Evolutionary conservation across 306 rosid genomes (phyloP).

Genomic region (Alnus rubra): DNA sequence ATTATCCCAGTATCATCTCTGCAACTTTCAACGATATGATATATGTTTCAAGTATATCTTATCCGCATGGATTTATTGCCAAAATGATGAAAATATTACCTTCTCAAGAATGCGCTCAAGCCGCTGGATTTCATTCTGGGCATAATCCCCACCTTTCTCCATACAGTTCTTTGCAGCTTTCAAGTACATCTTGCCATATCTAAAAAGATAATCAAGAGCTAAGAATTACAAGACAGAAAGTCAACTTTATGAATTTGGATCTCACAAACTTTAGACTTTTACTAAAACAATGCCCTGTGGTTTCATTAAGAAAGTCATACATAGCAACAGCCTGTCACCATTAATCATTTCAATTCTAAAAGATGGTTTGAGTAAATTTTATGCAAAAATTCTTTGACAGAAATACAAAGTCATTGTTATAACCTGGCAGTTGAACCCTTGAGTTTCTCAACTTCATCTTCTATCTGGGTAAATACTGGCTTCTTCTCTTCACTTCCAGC

Average conservation of each 20-base stretch:
- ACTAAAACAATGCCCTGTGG: conserved; percentile 12
- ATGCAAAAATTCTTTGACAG: conserved; percentile 15
- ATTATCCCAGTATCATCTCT: not conserved
- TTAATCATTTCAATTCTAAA: conserved; percentile 1
- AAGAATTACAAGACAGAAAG: not conserved
- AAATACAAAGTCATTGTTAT: conserved; percentile 17
- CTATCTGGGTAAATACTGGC: conserved; percentile 48
- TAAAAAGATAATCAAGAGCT: conserved; percentile 15
- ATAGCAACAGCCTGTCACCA: not conserved
- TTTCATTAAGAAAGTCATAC: not conserved
- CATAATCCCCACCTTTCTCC: conserved; percentile 76
- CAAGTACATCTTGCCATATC: conserved; percentile 70
- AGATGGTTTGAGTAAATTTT: conserved; percentile 4
- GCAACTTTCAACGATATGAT: not conserved
- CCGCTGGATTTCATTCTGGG: conserved; percentile 72
- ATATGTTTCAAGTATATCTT: not conserved
- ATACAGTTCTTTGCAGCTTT: conserved; percentile 66
- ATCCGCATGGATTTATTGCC: not conserved
- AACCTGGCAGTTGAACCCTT: conserved; percentile 75
- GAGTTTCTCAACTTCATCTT: conserved; percentile 76
- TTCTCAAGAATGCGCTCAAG: conserved; percentile 76
- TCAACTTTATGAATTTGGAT: conserved; percentile 5
- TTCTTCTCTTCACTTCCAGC: conserved; percentile 63
- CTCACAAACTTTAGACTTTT: not conserved
- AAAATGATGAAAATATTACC: conserved; percentile 34